Evolutionary conservation across 2,329 filamentous ascomycete species (phyloP), one percentile per base, ranked within the genome.

Genomic region (Cercospora brassicicola): DNA sequence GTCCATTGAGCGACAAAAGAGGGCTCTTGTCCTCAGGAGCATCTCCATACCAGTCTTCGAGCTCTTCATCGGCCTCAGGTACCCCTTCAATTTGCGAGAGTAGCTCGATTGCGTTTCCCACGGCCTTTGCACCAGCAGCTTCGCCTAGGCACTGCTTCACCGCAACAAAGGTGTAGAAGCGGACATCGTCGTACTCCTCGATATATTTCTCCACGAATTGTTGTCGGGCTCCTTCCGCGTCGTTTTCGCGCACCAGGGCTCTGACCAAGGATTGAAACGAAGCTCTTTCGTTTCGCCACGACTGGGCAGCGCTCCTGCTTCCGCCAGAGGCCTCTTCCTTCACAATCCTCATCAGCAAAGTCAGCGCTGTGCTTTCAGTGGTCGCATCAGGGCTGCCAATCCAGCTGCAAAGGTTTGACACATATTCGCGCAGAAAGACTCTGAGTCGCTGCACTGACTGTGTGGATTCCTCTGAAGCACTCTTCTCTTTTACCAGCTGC

Each of bases 191-290:
- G 77, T 90, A 93, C 78, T 90, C 85, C 77, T 91, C 89, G 60
- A 93, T 84, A 77, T 89, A 97, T 72, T 92, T 92, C 67, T 91
- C 87, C 28, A 90, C 84, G 71, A 94, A 97, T 65, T 92, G 89
- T 57, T 88, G 84, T 61, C 89, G 86, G n/a, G 90, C 83, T 39
- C 86, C 84, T 45, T 87, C 85, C 20, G 85, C 83, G 51, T 86
- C 83, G 30, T 84, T 82, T 4, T 87, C 83, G 31, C 84, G 81
- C 18, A 96, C 76, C 2, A 97, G 74, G 0, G 83, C 83, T 42
- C 83, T 80, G 10, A 97, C 81, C 31, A 96, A 85, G 10, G 86
- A 84, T 48, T 84, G 83, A 64, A 97, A 87, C 51, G 91, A 88
- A 10, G 72, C 70, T 15, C 69, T 73, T 0, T 83, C 81, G 23